phyloP scores from a whole-genome alignment of 352 stramenopile genomes.

The Pythium dissimile region DNA sequence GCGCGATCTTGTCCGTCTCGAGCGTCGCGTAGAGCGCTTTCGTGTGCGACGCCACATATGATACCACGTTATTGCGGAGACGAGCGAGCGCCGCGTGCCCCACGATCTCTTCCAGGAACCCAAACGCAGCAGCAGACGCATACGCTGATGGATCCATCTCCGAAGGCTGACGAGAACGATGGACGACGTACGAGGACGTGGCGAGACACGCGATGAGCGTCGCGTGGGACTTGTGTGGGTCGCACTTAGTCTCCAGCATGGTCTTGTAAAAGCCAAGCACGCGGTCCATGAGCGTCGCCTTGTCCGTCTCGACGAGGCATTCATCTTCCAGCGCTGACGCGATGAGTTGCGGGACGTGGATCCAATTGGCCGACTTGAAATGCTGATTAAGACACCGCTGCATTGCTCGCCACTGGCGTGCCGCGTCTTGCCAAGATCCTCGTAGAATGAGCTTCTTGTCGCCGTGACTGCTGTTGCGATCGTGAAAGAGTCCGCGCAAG shows the following conservation, averaged over 20 bases:
- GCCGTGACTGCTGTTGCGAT: not conserved
- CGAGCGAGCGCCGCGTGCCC: conserved; percentile 7
- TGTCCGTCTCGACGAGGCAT: not conserved
- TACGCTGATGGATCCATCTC: conserved; percentile 10
- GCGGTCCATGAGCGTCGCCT: conserved; percentile 13
- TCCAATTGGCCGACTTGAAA: conserved; percentile 17
- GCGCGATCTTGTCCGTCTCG: conserved; percentile 30
- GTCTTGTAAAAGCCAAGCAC: conserved; percentile 17
- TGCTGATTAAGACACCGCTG: conserved; percentile 13
- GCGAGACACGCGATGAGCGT: conserved; percentile 7
- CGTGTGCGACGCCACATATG: conserved; percentile 5
- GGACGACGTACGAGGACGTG: conserved; percentile 1
- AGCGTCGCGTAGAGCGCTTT: conserved; percentile 17
- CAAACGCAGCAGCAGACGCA: conserved; percentile 3
- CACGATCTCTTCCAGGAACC: conserved; percentile 12
- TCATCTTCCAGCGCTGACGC: not conserved
- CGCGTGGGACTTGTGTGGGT: conserved; percentile 1
- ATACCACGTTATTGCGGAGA: not conserved
- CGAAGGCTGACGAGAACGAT: not conserved
- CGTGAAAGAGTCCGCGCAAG: conserved; percentile 18
- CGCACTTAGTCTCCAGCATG: conserved; percentile 25
- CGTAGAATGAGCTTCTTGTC: not conserved
- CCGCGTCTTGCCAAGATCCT: conserved; percentile 8
- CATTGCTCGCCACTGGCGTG: conserved; percentile 14
- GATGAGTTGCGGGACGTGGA: conserved; percentile 4